Evolutionary conservation across 2,329 filamentous ascomycete species (phyloP).

Genomic region (Sporothrix pallida): DNA sequence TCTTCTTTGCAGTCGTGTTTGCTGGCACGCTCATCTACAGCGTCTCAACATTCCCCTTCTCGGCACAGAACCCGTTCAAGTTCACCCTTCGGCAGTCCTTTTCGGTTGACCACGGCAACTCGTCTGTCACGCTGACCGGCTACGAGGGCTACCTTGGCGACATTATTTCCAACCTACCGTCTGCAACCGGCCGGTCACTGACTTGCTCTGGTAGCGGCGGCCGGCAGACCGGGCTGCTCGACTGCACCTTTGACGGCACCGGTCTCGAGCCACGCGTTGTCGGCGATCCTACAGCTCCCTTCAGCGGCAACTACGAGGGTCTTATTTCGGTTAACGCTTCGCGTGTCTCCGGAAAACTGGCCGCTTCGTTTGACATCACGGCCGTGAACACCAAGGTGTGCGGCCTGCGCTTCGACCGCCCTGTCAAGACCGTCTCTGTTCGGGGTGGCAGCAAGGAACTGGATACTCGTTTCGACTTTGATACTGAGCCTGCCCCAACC

Average conservation of each 20-base stretch:
- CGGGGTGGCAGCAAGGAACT: slow-evolving; percentile 59
- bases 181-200: slow-evolving; percentile 66
- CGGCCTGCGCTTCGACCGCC: slow-evolving; percentile 71
- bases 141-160: slow-evolving; percentile 69
- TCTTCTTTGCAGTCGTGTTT: slow-evolving; percentile 75
- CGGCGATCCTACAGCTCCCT: slow-evolving; percentile 65
- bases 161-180: slow-evolving; percentile 73
- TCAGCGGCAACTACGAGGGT: slow-evolving; percentile 55
- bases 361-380: slow-evolving; percentile 68
- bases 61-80: slow-evolving; percentile 77
- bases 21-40: slow-evolving; percentile 83
- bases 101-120: slow-evolving; percentile 74
- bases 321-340: slow-evolving; percentile 72
- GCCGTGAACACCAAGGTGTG: slow-evolving; percentile 81
- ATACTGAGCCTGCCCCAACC: slow-evolving; percentile 51
- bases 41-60: slow-evolving; percentile 86
- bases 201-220: slow-evolving; percentile 53
- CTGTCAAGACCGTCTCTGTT: slow-evolving; percentile 69
- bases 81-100: slow-evolving; percentile 84
- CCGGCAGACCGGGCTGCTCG: slow-evolving; percentile 58
- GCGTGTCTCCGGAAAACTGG: slow-evolving; percentile 42
- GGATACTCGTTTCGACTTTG: slow-evolving; percentile 68
- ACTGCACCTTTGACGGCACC: slow-evolving; percentile 73
- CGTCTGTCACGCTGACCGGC: slow-evolving; percentile 72
- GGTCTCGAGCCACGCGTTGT: slow-evolving; percentile 42